Percentiles rank a stretch among this genome's conserved stretches.
These are phyloP conservation scores for Ocimum tenuiflorum DNA, from an alignment of 257 asterid species.

Conservation along the genomic window DNA sequence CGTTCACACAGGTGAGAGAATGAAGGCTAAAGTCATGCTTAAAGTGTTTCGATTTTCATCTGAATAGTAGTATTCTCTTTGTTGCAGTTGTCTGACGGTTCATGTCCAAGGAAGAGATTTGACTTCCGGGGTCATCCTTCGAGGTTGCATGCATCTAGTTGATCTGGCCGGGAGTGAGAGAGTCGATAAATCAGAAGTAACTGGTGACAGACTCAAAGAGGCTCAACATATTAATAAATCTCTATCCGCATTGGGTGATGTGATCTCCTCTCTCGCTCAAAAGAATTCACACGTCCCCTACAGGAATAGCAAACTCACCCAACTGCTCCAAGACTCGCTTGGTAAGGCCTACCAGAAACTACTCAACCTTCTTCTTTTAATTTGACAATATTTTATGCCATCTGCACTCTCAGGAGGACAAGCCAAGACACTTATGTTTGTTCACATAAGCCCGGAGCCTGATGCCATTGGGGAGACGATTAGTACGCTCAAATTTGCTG, in stretches of 20 bases:
- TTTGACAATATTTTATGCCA: conserved; percentile 16
- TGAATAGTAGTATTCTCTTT: not conserved
- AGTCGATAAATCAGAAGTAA: conserved; percentile 43
- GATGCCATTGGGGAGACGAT: conserved; percentile 89
- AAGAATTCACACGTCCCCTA: conserved; percentile 78
- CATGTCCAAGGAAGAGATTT: conserved; percentile 86
- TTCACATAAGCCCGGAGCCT: conserved; percentile 89
- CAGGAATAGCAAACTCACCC: conserved; percentile 92
- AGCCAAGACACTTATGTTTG: conserved; percentile 92
- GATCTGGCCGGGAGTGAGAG: conserved; percentile 51
- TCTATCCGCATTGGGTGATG: conserved; percentile 45
- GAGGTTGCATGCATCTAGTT: conserved; percentile 86
- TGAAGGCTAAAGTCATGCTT: not conserved
- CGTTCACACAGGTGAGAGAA: conserved; percentile 81
- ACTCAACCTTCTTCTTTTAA: not conserved
- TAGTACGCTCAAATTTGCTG: conserved; percentile 94
- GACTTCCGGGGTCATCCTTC: conserved; percentile 62
- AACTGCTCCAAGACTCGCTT: conserved; percentile 88
- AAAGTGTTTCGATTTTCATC: not conserved
- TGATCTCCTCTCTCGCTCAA: conserved; percentile 44
- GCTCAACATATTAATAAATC: conserved; percentile 46
- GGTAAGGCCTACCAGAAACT: conserved; percentile 57
- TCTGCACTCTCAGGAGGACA: conserved; percentile 59
- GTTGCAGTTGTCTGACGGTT: conserved; percentile 79
- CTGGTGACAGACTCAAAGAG: conserved; percentile 43